These are phyloP conservation scores for Opeltia flavorubescens DNA, from an alignment of 495 filamentous ascomycete species.

Conservation along the genomic window DNA sequence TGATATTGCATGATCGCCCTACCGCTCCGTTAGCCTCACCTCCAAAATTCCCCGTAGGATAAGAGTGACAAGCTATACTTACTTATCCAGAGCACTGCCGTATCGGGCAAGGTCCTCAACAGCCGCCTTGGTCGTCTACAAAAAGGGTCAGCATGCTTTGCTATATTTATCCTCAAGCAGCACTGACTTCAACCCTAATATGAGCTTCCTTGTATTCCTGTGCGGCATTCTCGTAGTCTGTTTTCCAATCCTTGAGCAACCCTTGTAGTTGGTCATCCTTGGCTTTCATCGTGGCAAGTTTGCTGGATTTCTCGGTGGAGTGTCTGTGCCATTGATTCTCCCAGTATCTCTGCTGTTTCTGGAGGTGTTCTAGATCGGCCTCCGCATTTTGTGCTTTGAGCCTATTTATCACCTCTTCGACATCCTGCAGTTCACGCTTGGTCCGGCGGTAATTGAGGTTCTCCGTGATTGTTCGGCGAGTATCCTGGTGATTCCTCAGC, in stretches of 20 bases:
- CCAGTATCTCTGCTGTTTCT: conserved; percentile 49
- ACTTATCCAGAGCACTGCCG: conserved; percentile 64
- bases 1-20: conserved; percentile 93
- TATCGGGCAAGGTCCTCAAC: conserved; percentile 82
- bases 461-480: conserved; percentile 68
- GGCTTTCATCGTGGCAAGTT: conserved; percentile 58
- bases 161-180: neutral
- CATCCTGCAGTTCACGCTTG: conserved; percentile 46
- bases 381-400: conserved; percentile 70
- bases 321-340: conserved; percentile 46
- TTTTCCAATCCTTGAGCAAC: conserved; percentile 62
- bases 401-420: conserved; percentile 56
- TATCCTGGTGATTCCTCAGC: conserved; percentile 61
- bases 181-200: conserved; percentile 58
- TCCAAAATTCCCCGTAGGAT: neutral
- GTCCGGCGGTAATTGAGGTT: conserved; percentile 74
- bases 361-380: conserved; percentile 62
- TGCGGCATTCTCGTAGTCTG: conserved; percentile 76
- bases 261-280: conserved; percentile 67
- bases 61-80: conserved; percentile 2
- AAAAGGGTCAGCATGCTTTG: too few species aligned
- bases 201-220: conserved; percentile 72
- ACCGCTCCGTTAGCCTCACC: conserved; percentile 3
- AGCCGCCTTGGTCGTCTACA: conserved; percentile 68
- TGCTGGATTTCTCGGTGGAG: conserved; percentile 42